Base-by-base conservation (phyloP, 176 grass and related monocot species). In the Cymbopogon citratus region DNA sequence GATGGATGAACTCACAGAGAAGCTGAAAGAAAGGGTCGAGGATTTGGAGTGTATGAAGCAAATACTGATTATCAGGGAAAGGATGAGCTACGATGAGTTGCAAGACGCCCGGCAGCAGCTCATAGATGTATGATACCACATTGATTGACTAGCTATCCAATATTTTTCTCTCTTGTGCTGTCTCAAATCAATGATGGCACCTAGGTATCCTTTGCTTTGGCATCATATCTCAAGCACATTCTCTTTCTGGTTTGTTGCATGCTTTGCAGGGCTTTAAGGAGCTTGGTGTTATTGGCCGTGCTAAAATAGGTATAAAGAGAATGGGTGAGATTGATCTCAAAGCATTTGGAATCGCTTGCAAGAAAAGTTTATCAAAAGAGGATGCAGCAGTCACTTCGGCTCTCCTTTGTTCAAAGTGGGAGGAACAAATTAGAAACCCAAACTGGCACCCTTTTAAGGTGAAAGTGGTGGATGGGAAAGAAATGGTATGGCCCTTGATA, bases 391-490 rank as follows among this genome's bases (percentile, higher is more conserved):
- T 39, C 38, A 39, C 38, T 39, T 8, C 38, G 7, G 38, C 38
- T 39, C 38, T 39, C 38, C 38, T 39, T 39, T 1, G 38, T 39
- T 39, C 38, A 39, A 9, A 39, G 38, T 39, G 38, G 38, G 38
- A 9, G 9, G 38, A 39, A 39, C 6, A 39, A 39, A 39, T 39
- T 39, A 39, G 38, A 75, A 40, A 87, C 13, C 64, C 92, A 34
- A 82, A 80, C 9, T 94, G 92, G 92, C 71, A 87, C 38, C 89
- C 92, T 51, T 94, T 91, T 24, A 72, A 68, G 68, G 77, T 94
- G 52, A 21, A 60, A 38, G 45, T 48, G 5, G 11, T 83, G 25
- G 54, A 87, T 46, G 85, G 85, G 40, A 87, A 91, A 77, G 21
- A 3, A 23, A 71, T 19, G 89, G 92, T 94, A 83, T 0, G 26